These are phyloP conservation scores for Diaporthe sp. DNA, from an alignment of 2,329 filamentous ascomycete genomes.

Conservation along the genomic window DNA sequence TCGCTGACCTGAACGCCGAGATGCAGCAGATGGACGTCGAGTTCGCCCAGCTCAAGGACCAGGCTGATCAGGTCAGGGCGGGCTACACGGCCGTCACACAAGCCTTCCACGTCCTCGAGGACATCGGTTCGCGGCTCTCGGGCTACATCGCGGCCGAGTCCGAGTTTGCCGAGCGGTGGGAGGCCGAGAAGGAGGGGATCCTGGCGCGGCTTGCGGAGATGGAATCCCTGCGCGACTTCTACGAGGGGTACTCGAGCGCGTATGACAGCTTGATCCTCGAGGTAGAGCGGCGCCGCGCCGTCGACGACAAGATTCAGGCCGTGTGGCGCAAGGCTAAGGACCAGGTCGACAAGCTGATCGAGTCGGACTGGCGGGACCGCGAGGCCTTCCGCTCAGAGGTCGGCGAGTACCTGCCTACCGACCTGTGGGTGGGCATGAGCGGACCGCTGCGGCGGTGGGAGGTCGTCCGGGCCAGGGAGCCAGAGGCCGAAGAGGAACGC, in stretches of 20 bases:
- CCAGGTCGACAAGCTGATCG: constrained; percentile 80
- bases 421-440: constrained; percentile 86
- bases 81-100: constrained; percentile 70
- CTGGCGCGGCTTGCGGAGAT: constrained; percentile 79
- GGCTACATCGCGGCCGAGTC: constrained; percentile 74
- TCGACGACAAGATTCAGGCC: constrained; percentile 79
- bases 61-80: constrained; percentile 69
- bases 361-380: constrained; percentile 78
- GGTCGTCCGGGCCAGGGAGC: constrained; percentile 52
- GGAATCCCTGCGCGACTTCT: constrained; percentile 82
- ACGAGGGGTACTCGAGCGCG: constrained; percentile 85
- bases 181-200: constrained; percentile 79
- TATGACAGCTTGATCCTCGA: constrained; percentile 90
- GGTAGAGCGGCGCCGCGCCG: constrained; percentile 78
- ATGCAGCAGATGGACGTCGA: constrained; percentile 82
- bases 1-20: constrained; percentile 79
- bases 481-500: not conserved
- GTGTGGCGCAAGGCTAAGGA: constrained; percentile 84
- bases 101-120: constrained; percentile 76
- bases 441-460: constrained; percentile 67
- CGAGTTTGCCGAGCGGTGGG: constrained; percentile 77
- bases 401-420: constrained; percentile 87
- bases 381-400: constrained; percentile 85
- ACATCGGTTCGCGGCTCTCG: constrained; percentile 75
- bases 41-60: constrained; percentile 72